Conservation (phyloP, 2,329 filamentous ascomycete genomes). For the Sphaerulina musiva region DNA sequence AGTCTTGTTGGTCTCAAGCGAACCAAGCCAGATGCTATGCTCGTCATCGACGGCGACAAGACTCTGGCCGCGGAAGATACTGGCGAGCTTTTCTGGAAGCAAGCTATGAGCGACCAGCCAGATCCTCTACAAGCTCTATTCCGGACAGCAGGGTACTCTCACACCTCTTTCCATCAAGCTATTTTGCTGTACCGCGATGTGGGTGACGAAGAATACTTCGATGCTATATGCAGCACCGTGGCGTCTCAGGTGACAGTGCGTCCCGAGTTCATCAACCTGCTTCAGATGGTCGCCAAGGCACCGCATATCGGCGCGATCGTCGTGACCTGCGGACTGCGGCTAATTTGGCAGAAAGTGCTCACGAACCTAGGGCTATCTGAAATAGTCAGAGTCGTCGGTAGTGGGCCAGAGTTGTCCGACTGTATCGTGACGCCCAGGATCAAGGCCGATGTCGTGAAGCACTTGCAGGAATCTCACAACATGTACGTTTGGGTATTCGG, state of each 20-base stretch:
- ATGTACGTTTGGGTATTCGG: conserved; percentile 53
- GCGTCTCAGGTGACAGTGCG: conserved; percentile 41
- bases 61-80: conserved; percentile 50
- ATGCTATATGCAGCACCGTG: conserved; percentile 42
- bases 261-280: conserved; percentile 44
- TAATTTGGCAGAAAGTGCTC: conserved; percentile 52
- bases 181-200: conserved; percentile 48
- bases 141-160: conserved; percentile 44
- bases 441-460: conserved; percentile 46
- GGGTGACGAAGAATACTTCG: conserved; percentile 36
- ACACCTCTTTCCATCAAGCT: conserved; percentile 51
- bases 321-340: conserved; percentile 50
- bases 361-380: conserved; percentile 38
- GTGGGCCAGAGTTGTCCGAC: conserved; percentile 43
- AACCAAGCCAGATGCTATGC: conserved; percentile 37
- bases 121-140: conserved; percentile 51
- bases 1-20: not conserved
- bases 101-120: conserved; percentile 42
- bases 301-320: conserved; percentile 43
- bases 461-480: conserved; percentile 33
- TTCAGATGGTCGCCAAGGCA: conserved; percentile 36
- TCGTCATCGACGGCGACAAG: conserved; percentile 55
- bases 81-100: conserved; percentile 47
- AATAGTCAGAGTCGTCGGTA: conserved; percentile 48
- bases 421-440: conserved; percentile 47